Evolutionary conservation across 768 basidiomycete genomes (phyloP), one percentile per base, ranked within the genome.

Genomic region (Chalciporus chontae): DNA sequence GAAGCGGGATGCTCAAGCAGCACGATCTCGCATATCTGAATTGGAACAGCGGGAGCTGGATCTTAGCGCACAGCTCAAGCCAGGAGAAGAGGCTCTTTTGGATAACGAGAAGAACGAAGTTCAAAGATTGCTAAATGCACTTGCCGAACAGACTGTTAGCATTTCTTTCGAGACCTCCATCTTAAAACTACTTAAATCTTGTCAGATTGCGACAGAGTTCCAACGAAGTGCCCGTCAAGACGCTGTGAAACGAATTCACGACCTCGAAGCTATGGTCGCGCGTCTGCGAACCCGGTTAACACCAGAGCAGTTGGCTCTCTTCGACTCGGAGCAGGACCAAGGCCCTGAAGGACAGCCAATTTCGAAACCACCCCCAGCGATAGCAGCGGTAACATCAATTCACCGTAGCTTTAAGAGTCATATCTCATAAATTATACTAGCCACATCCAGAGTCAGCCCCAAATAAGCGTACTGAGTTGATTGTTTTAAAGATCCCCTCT

Each of bases 111-210:
- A 29, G 42, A 32, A 43, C n/a, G 57, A 59, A 31, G 24, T 34
- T 14, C 38, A 59, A 32, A 45, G 43, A 17, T 27, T 63, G 32
- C 51, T 47, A 24, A 43, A 17, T 17, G 43, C 49, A 36, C 63
- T 63, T 42, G 54, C 52, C 24, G 53, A 62, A 3, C 62, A 65
- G 19, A 54, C 51, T 4, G 62, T 63, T 52, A 42, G 62, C 58
- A 19, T n/a, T 43, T 31, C 31, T 32, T 18, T 49, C 40, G 7
- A 26, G 36, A 39, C 26, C 3, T 31, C 10, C 8, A 18, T 2
- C 24, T 13, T 36, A 10, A 9, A 27, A 50, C 29, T 21, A 41
- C 37, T 14, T 10, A 56, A 18, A n/a, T 29, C 32, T 15, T 38
- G 3, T 32, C 44, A 63, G 62, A 47, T 15, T 40, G 50, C 48